Evolutionary conservation across 768 basidiomycete genomes (phyloP).

Genomic region (Boletales sp.): DNA sequence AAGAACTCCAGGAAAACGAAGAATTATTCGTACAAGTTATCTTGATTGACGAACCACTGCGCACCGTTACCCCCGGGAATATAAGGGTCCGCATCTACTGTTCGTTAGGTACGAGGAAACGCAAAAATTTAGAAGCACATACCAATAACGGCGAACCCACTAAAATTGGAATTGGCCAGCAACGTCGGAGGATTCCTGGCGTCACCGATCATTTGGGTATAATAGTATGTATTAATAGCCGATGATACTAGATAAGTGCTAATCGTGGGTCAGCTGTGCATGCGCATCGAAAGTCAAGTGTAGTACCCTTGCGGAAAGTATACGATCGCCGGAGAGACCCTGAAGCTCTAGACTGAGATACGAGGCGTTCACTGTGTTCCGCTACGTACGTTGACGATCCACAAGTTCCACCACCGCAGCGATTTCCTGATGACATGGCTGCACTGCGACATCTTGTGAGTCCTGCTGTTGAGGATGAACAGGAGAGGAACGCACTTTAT

Average conservation of each 20-base stretch:
- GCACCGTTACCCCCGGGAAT: constrained; percentile 46
- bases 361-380: background rate
- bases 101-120: background rate
- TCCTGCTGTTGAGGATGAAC: too few species aligned
- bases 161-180: constrained; percentile 55
- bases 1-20: background rate
- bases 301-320: constrained; percentile 69
- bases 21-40: constrained; percentile 19
- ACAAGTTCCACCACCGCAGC: constrained; percentile 52
- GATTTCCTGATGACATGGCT: constrained; percentile 59
- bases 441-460: constrained; percentile 32
- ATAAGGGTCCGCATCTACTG: constrained; percentile 67
- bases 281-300: background rate
- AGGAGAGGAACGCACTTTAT: constrained; percentile 48
- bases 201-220: constrained; percentile 76
- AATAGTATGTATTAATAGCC: constrained; percentile 68
- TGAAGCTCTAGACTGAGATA: background rate
- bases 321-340: constrained; percentile 59
- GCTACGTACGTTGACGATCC: constrained; percentile 47
- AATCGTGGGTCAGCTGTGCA: constrained; percentile 2
- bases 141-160: constrained; percentile 76
- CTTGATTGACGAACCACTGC: constrained; percentile 21
- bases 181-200: constrained; percentile 64
- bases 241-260: constrained; percentile 67
- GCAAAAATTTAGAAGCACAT: background rate